These are phyloP conservation scores for Eucalyptus melliodora DNA, from an alignment of 345 rosid species.

Conservation along the genomic window DNA sequence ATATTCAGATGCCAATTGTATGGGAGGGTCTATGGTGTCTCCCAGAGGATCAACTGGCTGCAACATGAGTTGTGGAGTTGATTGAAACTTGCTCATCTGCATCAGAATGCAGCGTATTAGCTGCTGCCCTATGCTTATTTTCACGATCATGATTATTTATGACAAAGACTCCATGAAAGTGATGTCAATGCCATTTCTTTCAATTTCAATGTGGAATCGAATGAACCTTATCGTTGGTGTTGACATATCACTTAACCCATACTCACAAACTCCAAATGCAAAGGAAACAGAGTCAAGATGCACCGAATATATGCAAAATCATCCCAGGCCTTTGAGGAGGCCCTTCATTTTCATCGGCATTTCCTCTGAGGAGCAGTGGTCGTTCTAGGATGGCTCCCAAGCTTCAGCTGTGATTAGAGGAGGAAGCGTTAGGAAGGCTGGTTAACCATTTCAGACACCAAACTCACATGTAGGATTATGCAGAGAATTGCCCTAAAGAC, in stretches of 20 bases:
- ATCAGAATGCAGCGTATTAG: background rate
- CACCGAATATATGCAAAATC: constrained; percentile 42
- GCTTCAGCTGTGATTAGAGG: background rate
- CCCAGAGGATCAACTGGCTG: background rate
- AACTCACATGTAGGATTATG: background rate
- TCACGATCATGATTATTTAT: background rate
- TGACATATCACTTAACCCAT: background rate
- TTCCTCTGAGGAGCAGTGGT: background rate
- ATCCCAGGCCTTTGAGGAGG: constrained; percentile 36
- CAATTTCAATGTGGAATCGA: background rate
- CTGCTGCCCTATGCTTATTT: background rate
- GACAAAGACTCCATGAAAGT: background rate
- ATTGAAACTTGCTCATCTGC: constrained; percentile 9
- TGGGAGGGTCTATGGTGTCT: background rate
- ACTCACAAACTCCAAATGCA: background rate
- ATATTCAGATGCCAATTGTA: background rate
- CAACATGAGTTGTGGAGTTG: background rate
- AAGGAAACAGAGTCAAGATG: background rate
- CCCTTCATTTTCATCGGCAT: constrained; percentile 24
- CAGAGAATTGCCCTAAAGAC: background rate
- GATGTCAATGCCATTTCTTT: background rate
- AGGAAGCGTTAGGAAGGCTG: background rate
- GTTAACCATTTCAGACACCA: background rate
- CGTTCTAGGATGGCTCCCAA: background rate
- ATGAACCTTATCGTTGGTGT: no score